phyloP scores from a whole-genome alignment of 116 monocot species.

The Zostera marina region DNA sequence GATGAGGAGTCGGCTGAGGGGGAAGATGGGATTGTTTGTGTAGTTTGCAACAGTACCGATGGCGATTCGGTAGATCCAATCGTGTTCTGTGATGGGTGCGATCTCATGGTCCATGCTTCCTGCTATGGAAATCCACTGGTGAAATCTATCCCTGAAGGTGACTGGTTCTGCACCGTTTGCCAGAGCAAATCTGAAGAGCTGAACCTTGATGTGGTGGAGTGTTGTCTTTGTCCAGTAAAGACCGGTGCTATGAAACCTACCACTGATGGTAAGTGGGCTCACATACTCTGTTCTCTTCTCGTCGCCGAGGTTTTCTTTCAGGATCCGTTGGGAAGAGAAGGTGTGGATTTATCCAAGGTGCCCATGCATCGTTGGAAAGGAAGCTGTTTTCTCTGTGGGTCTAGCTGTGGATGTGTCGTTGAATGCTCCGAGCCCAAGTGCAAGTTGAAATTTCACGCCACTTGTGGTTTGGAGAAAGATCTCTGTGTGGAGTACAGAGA shows the following conservation, averaged over 20 bases:
- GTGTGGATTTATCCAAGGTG: constrained; percentile 53
- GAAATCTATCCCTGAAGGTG: constrained; percentile 49
- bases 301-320: constrained; percentile 90
- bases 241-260: constrained; percentile 71
- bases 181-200: background rate
- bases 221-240: constrained; percentile 66
- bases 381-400: constrained; percentile 48
- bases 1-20: constrained; percentile 18
- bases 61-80: constrained; percentile 63
- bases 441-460: constrained; percentile 51
- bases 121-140: constrained; percentile 83
- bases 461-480: constrained; percentile 50
- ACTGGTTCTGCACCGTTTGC: constrained; percentile 77
- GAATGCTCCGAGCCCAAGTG: constrained; percentile 78
- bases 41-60: constrained; percentile 76
- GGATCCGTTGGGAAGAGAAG: constrained; percentile 55
- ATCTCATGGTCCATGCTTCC: constrained; percentile 65
- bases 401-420: constrained; percentile 34
- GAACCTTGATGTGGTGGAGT: constrained; percentile 4
- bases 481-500: constrained; percentile 63
- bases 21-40: constrained; percentile 64
- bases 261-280: constrained; percentile 49
- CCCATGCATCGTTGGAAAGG: constrained; percentile 26
- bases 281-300: constrained; percentile 55
- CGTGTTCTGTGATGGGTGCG: constrained; percentile 96